Evolutionary conservation across 2,329 filamentous ascomycete genomes (phyloP).

Genomic region (Cytospora piceicola): DNA sequence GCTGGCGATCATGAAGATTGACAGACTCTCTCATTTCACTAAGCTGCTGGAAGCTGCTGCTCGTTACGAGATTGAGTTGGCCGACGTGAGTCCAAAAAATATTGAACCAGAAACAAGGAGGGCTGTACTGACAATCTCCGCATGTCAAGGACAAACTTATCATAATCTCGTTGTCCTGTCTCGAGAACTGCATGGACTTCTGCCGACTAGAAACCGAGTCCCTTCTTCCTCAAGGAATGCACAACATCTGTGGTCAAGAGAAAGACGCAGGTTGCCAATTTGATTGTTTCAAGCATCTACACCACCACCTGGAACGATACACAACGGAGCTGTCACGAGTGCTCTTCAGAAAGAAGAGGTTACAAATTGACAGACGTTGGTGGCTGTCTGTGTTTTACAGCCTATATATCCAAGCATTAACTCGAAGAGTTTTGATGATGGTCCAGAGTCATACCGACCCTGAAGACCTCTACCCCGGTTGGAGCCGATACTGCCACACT

Average conservation of each 20-base stretch:
- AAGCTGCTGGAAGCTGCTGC: background rate
- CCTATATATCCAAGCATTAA: background rate
- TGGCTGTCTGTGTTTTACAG: slow-evolving; percentile 13
- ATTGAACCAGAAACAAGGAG: rapidly evolving
- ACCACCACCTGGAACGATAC: background rate
- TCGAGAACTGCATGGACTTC: background rate
- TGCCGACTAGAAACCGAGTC: background rate
- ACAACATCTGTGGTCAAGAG: background rate
- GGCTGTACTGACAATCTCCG: background rate
- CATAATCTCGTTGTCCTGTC: background rate
- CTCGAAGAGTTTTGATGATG: background rate
- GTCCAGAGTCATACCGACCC: background rate
- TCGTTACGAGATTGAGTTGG: background rate
- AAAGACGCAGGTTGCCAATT: background rate
- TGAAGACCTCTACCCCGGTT: background rate
- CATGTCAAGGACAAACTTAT: background rate
- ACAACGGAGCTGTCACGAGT: background rate
- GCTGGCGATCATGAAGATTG: background rate
- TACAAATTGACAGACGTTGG: slow-evolving; percentile 6
- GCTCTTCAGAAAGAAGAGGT: background rate
- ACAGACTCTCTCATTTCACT: background rate
- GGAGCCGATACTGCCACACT: background rate
- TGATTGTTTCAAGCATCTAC: background rate
- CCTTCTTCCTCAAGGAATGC: background rate
- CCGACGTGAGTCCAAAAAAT: background rate